These are phyloP conservation scores for Lecanosticta acicola DNA, from an alignment of 2,329 filamentous ascomycete species.

Conservation along the genomic window DNA sequence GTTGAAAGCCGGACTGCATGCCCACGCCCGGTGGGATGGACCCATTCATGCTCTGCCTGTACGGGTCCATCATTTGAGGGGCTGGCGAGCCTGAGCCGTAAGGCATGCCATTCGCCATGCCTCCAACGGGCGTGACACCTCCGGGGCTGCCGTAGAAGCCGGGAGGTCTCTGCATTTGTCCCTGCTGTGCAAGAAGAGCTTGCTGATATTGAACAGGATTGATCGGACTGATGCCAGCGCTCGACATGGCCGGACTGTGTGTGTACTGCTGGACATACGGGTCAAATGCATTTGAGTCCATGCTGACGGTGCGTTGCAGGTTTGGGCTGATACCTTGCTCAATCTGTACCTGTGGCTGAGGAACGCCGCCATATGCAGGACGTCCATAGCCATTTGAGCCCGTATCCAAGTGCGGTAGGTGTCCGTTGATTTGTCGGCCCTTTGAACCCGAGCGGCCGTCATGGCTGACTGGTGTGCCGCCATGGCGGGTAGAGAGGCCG, in stretches of 20 bases:
- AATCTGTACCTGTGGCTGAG: conserved; percentile 31
- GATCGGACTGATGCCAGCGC: conserved; percentile 31
- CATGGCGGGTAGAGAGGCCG: conserved; percentile 61
- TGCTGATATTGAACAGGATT: conserved; percentile 54
- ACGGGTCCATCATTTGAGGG: conserved; percentile 37
- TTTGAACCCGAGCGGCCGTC: conserved; percentile 34
- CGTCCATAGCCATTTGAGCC: conserved; percentile 31
- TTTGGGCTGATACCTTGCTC: conserved; percentile 34
- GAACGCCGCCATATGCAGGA: conserved; percentile 34
- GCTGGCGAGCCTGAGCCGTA: conserved; percentile 26
- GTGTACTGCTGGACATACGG: conserved; percentile 39
- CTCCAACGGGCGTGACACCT: conserved; percentile 18
- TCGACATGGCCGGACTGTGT: conserved; percentile 33
- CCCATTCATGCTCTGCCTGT: conserved; percentile 34
- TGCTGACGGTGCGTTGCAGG: conserved; percentile 44
- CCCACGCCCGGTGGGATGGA: conserved; percentile 37
- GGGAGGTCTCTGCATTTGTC: conserved; percentile 30
- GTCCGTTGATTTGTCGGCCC: conserved; percentile 29
- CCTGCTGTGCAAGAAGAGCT: conserved; percentile 43
- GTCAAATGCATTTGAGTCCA: conserved; percentile 46
- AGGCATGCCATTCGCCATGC: conserved; percentile 18
- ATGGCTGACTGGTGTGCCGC: conserved; percentile 34
- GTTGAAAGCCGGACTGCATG: conserved; percentile 26
- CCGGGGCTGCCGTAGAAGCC: conserved; percentile 27
- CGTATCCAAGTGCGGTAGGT: conserved; percentile 31